Conservation (phyloP, 108 stramenopile genomes). For the Phaeodactylum tricornutum region DNA sequence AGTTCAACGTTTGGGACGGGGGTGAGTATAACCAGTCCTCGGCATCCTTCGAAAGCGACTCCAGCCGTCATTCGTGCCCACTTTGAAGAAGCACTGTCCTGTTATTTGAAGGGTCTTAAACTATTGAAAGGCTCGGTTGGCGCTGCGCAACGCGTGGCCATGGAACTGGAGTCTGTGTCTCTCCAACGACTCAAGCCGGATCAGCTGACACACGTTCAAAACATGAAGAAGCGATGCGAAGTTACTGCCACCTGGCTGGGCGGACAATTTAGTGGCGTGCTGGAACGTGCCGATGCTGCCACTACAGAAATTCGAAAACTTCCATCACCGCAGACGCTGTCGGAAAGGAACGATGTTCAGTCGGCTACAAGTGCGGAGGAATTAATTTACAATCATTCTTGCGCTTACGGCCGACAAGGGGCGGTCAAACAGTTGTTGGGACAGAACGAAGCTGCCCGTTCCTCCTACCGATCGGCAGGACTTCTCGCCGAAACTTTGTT, state of each 20-base stretch:
- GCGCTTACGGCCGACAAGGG: conserved; percentile 73
- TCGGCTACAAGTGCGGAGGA: conserved; percentile 46
- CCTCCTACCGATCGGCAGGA: conserved; percentile 77
- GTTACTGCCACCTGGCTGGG: conserved; percentile 65
- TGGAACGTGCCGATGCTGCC: conserved; percentile 79
- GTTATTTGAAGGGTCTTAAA: conserved; percentile 69
- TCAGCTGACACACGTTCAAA: conserved; percentile 28
- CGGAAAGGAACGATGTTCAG: background rate
- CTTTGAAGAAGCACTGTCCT: conserved; percentile 68
- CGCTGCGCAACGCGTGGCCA: conserved; percentile 55
- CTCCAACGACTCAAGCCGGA: conserved; percentile 10
- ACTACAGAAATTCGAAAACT: conserved; percentile 58
- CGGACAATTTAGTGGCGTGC: conserved; percentile 67
- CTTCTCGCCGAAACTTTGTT: conserved; percentile 75
- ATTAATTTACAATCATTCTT: conserved; percentile 77
- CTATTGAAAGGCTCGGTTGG: conserved; percentile 75
- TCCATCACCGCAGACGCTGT: conserved; percentile 11
- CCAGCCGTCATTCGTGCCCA: conserved; percentile 33
- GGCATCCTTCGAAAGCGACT: conserved; percentile 11
- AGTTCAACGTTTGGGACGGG: conserved; percentile 10
- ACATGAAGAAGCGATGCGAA: conserved; percentile 52
- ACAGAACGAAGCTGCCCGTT: conserved; percentile 67
- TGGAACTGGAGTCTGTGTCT: conserved; percentile 38
- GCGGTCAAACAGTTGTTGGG: conserved; percentile 80
- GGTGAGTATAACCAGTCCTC: conserved; percentile 9